These are phyloP conservation scores for Mucor plumbeus DNA, from an alignment of 371 early-diverging fungal species.

Conservation along the genomic window DNA sequence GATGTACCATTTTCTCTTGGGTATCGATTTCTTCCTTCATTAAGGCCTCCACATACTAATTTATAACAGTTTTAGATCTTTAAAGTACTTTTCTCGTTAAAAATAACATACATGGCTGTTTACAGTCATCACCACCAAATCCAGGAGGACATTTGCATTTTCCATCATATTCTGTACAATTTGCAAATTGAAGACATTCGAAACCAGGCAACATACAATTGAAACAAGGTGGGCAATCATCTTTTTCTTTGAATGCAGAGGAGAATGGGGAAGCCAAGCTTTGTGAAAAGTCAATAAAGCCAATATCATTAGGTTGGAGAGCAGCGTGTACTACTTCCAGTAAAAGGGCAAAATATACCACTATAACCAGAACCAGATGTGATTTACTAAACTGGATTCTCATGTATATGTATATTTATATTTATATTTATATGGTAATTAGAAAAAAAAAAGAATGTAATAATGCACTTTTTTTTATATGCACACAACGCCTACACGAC, in stretches of 20 bases:
- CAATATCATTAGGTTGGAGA: neutral
- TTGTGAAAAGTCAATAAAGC: neutral
- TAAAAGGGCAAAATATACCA: neutral
- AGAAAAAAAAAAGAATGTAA: too few relatives aligned
- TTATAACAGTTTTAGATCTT: neutral
- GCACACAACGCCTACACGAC: too few relatives aligned
- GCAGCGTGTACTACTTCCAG: neutral
- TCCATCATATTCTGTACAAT: slow-evolving; percentile 79
- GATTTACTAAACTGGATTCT: too few relatives aligned
- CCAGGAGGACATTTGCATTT: slow-evolving; percentile 86
- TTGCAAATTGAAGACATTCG: slow-evolving; percentile 80
- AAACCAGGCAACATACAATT: slow-evolving; percentile 80
- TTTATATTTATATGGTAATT: too few relatives aligned
- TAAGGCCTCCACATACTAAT: slow-evolving; percentile 69
- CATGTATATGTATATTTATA: too few relatives aligned
- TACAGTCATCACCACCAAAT: slow-evolving; percentile 91
- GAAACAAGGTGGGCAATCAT: slow-evolving; percentile 84
- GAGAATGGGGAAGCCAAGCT: neutral
- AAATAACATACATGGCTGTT: slow-evolving; percentile 66
- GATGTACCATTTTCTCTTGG: slow-evolving; percentile 57
- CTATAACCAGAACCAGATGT: neutral
- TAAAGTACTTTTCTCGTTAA: neutral
- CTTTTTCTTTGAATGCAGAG: neutral
- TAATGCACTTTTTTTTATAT: too few relatives aligned
- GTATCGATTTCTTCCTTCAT: slow-evolving; percentile 69